Conservation (phyloP, 108 stramenopile genomes). For the Ochromonas danica region DNA sequence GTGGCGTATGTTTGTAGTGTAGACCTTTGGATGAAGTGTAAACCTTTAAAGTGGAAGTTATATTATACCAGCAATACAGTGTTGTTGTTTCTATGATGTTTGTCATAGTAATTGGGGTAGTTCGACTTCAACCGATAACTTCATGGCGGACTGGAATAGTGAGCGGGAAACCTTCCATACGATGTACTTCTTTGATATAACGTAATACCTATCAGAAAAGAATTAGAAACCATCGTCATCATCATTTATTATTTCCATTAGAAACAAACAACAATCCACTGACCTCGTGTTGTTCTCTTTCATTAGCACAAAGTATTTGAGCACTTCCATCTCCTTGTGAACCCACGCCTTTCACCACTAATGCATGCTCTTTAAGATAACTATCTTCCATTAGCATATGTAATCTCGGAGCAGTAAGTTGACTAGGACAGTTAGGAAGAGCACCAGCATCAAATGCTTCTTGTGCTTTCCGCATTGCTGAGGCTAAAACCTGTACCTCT, state of each 20-base stretch:
- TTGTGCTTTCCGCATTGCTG: conserved; percentile 35
- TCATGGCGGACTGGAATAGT: no score
- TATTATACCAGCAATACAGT: no score
- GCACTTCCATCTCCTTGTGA: conserved; percentile 42
- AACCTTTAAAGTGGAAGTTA: no score
- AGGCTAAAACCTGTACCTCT: conserved; percentile 28
- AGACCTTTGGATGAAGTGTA: no score
- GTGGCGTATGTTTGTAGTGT: no score
- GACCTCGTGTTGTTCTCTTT: conserved; percentile 24
- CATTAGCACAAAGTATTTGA: conserved; percentile 33
- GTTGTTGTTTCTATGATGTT: no score
- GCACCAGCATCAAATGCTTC: conserved; percentile 32
- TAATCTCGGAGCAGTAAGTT: conserved; percentile 41
- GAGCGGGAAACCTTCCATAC: no score
- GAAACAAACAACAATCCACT: no score
- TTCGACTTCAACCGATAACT: no score
- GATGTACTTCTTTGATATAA: no score
- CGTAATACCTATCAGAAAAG: no score
- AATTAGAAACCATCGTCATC: background rate
- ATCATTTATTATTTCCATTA: conserved; percentile 9
- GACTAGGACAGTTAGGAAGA: conserved; percentile 38
- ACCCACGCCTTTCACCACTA: conserved; percentile 44
- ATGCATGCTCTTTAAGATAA: background rate
- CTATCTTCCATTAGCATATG: conserved; percentile 19
- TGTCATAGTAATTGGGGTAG: no score